phyloP scores from a whole-genome alignment of 1,139 yeast genomes.

The Protomyces pachydermus region DNA sequence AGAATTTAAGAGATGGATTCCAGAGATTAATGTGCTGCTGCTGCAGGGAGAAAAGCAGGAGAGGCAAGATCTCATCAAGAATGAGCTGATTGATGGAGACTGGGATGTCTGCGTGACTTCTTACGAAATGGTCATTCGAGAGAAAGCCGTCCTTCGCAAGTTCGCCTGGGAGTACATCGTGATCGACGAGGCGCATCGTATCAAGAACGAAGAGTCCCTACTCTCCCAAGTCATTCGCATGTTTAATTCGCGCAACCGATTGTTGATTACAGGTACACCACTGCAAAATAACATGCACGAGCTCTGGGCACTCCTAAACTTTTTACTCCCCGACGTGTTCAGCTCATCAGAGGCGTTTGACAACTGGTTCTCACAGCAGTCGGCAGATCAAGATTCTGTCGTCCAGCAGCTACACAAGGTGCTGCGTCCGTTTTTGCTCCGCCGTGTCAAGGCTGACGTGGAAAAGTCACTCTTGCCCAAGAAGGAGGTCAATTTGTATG shows the following conservation, averaged over 20 bases:
- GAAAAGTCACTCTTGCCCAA: conserved; percentile 87
- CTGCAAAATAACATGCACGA: conserved; percentile 91
- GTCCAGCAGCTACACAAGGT: conserved; percentile 88
- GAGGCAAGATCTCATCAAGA: conserved; percentile 56
- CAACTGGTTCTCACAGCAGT: conserved; percentile 66
- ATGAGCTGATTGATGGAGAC: conserved; percentile 59
- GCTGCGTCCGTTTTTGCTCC: conserved; percentile 75
- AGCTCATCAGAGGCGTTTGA: conserved; percentile 86
- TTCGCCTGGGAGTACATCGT: conserved; percentile 90
- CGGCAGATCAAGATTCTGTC: conserved; percentile 48
- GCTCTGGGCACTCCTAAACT: conserved; percentile 89
- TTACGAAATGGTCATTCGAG: conserved; percentile 87
- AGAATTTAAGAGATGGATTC: conserved; percentile 92
- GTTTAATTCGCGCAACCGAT: conserved; percentile 75
- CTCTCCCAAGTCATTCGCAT: conserved; percentile 83
- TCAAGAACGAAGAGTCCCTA: conserved; percentile 87
- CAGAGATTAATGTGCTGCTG: conserved; percentile 82
- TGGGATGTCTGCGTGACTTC: conserved; percentile 89
- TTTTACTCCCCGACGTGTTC: conserved; percentile 87
- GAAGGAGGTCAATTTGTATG: conserved; percentile 76
- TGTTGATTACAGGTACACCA: conserved; percentile 93
- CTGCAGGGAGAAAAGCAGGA: conserved; percentile 83
- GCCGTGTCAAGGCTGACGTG: conserved; percentile 89
- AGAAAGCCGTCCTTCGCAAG: conserved; percentile 71
- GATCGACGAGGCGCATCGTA: conserved; percentile 95